These are phyloP conservation scores for Mycena amicta DNA, from an alignment of 768 basidiomycete species.

Conservation along the genomic window DNA sequence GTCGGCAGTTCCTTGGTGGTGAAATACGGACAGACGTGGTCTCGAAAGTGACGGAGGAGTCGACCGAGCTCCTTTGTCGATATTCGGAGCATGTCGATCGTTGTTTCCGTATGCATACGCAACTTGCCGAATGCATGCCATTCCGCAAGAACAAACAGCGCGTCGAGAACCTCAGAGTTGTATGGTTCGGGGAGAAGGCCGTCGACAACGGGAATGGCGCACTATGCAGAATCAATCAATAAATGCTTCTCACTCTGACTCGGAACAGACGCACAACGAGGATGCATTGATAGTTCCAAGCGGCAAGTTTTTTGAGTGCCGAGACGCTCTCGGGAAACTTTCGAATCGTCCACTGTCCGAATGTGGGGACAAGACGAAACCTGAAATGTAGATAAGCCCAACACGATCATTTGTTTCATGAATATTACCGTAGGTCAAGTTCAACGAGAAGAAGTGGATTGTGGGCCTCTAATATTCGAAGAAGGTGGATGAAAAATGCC, in stretches of 20 bases:
- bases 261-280: slow-evolving; percentile 11
- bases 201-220: slow-evolving; percentile 39
- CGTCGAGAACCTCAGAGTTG: slow-evolving; percentile 30
- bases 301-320: slow-evolving; percentile 27
- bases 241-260: not conserved
- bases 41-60: slow-evolving; percentile 31
- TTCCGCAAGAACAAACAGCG: slow-evolving; percentile 35
- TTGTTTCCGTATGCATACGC: slow-evolving; percentile 38
- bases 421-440: slow-evolving; percentile 28
- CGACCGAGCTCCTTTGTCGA: slow-evolving; percentile 29
- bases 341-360: slow-evolving; percentile 27
- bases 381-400: not conserved
- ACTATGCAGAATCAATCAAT: slow-evolving; percentile 24
- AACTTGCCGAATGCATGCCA: slow-evolving; percentile 47
- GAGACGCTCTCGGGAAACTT: slow-evolving; percentile 23
- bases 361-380: slow-evolving; percentile 24
- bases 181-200: slow-evolving; percentile 34
- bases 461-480: slow-evolving; percentile 31
- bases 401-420: not conserved
- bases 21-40: slow-evolving; percentile 27
- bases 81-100: slow-evolving; percentile 28
- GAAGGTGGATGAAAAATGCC: slow-evolving; percentile 36
- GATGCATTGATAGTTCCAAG: slow-evolving; percentile 29
- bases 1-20: slow-evolving; percentile 37
- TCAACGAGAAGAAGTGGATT: slow-evolving; percentile 17